Evolutionary conservation across 169 alveolate genomes (phyloP).

Genomic region (Cryptosporidium bovis): DNA sequence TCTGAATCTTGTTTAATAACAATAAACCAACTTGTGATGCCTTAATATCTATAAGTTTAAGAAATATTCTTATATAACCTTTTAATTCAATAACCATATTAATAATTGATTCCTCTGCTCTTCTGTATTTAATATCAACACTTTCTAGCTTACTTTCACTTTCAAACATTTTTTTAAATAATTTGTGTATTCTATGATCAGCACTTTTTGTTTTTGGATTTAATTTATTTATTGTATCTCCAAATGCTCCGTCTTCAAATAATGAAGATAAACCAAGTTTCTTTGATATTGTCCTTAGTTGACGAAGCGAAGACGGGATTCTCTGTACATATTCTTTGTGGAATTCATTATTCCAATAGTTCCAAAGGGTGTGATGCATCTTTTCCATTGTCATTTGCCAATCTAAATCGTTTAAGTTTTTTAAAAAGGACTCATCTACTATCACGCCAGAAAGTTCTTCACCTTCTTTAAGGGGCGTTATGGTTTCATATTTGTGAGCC

Average conservation of each 20-base stretch:
- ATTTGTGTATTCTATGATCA: slow-evolving; percentile 14
- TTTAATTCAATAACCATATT: slow-evolving; percentile 60
- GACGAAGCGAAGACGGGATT: slow-evolving; percentile 40
- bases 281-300: slow-evolving; percentile 35
- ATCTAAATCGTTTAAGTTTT: slow-evolving; percentile 22
- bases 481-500: slow-evolving; percentile 16
- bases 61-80: slow-evolving; percentile 42
- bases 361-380: slow-evolving; percentile 47
- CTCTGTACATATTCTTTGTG: slow-evolving; percentile 44
- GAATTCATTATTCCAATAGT: slow-evolving; percentile 55
- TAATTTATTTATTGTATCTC: slow-evolving; percentile 28
- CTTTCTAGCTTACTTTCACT: not conserved
- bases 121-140: slow-evolving; percentile 43
- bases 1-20: slow-evolving; percentile 45
- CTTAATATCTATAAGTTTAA: slow-evolving; percentile 53
- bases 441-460: slow-evolving; percentile 21
- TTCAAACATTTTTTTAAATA: slow-evolving; percentile 14
- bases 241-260: slow-evolving; percentile 37
- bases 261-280: slow-evolving; percentile 41
- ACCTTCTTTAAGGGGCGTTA: slow-evolving; percentile 26
- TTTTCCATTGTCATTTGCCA: slow-evolving; percentile 73
- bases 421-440: slow-evolving; percentile 21
- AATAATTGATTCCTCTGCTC: slow-evolving; percentile 61
- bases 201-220: slow-evolving; percentile 35
- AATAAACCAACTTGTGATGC: slow-evolving; percentile 64